Conservation (phyloP, 192 early-diverging fungal species). For the Phycomyces blakesleeanus region DNA sequence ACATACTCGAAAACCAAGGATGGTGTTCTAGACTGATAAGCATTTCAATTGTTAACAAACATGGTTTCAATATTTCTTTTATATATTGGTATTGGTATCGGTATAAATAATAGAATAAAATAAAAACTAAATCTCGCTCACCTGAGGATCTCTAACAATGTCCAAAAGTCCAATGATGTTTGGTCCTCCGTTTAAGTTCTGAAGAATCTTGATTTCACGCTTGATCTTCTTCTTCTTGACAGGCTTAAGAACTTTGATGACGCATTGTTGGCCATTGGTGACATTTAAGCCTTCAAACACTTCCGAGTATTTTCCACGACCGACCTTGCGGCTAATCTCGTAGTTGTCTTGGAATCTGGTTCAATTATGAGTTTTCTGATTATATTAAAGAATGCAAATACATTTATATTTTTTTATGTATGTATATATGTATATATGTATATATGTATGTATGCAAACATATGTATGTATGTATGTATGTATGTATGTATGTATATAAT, state of each 20-base stretch:
- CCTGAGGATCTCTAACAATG: slow-evolving; percentile 92
- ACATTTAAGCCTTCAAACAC: slow-evolving; percentile 97
- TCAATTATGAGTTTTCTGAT: too few species aligned
- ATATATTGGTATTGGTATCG: background rate
- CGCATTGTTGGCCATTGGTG: slow-evolving; percentile 78
- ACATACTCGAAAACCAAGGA: slow-evolving; percentile 95
- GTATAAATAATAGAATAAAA: too few species aligned
- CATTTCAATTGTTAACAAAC: background rate
- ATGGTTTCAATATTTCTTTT: background rate
- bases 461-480: background rate
- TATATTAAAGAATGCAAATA: too few species aligned
- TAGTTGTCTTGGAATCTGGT: slow-evolving; percentile 87
- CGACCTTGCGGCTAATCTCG: slow-evolving; percentile 95
- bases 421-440: too few species aligned
- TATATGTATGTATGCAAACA: too few species aligned
- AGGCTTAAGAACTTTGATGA: slow-evolving; percentile 99
- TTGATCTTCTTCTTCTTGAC: slow-evolving; percentile 99
- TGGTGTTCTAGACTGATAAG: slow-evolving; percentile 82
- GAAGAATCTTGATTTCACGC: slow-evolving; percentile 98
- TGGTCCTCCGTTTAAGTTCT: slow-evolving; percentile 91
- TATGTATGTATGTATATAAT: background rate
- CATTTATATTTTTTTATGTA: too few species aligned
- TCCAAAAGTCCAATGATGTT: slow-evolving; percentile 93
- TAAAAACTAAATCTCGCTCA: too few species aligned
- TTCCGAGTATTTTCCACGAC: slow-evolving; percentile 98